Percentiles rank a stretch among this genome's conserved stretches.
phyloP scores from a whole-genome alignment of 2,329 filamentous ascomycete species.

The Fusarium denticulatum region DNA sequence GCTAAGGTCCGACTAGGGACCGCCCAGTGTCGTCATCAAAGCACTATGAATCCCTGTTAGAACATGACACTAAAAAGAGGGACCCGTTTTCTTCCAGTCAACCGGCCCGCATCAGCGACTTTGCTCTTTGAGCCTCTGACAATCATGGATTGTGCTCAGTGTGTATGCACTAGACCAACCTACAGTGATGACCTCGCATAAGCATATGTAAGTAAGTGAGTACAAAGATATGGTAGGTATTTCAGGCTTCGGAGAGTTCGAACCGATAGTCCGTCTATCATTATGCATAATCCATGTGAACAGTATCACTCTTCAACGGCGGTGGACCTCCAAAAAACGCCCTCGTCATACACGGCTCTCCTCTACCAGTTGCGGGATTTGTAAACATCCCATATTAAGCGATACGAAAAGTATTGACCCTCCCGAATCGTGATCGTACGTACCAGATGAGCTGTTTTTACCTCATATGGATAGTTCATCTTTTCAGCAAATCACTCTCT shows the following conservation, averaged over 20 bases:
- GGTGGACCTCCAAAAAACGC: slow-evolving; percentile 2
- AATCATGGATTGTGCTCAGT: not conserved
- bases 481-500: not conserved
- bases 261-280: slow-evolving; percentile 29
- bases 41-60: slow-evolving; percentile 14
- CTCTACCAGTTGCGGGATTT: slow-evolving; percentile 32
- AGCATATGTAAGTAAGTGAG: not conserved
- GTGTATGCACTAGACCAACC: slow-evolving; percentile 2
- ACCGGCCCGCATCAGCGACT: slow-evolving; percentile 34
- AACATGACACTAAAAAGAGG: slow-evolving; percentile 16
- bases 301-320: slow-evolving; percentile 4
- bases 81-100: slow-evolving; percentile 31
- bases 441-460: not conserved
- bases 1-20: slow-evolving; percentile 24
- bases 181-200: slow-evolving; percentile 6
- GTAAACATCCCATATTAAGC: slow-evolving; percentile 14
- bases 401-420: not conserved
- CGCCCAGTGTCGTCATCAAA: slow-evolving; percentile 41
- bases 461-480: not conserved
- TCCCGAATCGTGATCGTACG: not conserved
- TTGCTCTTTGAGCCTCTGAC: slow-evolving; percentile 22
- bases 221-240: not conserved
- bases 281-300: not conserved
- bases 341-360: slow-evolving; percentile 11
- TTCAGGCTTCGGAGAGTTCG: slow-evolving; percentile 11